Percentiles rank a stretch among this genome's conserved stretches.
Conservation (phyloP, 2,329 filamentous ascomycete genomes). For the Arthrobotrys iridis region DNA sequence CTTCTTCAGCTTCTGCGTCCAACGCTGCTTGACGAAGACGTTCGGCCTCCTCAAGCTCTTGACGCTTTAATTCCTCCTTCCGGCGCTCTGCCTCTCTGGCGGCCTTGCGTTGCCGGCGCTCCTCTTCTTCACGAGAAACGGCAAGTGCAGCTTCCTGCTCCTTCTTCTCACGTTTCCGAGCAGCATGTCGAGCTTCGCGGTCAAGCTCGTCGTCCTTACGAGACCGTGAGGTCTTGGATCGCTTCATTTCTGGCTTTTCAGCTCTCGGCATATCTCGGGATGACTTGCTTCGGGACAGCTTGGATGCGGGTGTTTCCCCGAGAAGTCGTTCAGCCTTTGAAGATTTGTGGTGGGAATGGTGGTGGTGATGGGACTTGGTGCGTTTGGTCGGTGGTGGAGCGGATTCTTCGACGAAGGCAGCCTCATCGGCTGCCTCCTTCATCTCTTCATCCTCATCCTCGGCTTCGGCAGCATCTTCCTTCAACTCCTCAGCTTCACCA, state of each 20-base stretch:
- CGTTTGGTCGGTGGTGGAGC: conserved; percentile 16
- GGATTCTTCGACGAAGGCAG: conserved; percentile 1
- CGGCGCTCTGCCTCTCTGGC: conserved; percentile 44
- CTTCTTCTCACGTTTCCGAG: conserved; percentile 42
- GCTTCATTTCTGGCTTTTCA: conserved; percentile 38
- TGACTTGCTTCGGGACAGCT: conserved; percentile 26
- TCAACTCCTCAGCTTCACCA: conserved; percentile 12
- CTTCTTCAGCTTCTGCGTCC: conserved; percentile 50
- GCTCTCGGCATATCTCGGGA: conserved; percentile 36
- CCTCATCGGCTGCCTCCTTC: background rate
- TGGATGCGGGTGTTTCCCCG: conserved; percentile 27
- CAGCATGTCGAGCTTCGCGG: conserved; percentile 45
- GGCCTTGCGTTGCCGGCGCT: conserved; percentile 45
- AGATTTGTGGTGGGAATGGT: conserved; percentile 9
- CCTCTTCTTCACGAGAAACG: conserved; percentile 46
- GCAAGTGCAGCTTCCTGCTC: conserved; percentile 48
- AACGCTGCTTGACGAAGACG: conserved; percentile 34
- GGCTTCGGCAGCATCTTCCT: background rate
- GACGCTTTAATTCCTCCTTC: conserved; percentile 36
- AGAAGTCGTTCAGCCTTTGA: conserved; percentile 50
- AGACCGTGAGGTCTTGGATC: conserved; percentile 48
- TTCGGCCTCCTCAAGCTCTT: conserved; percentile 48
- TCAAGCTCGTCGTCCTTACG: conserved; percentile 51
- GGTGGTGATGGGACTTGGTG: conserved; percentile 25
- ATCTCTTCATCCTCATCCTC: conserved; percentile 1